Base-by-base conservation (phyloP, 2,329 filamentous ascomycete genomes). In the Exophiala phaeomuriformis region DNA sequence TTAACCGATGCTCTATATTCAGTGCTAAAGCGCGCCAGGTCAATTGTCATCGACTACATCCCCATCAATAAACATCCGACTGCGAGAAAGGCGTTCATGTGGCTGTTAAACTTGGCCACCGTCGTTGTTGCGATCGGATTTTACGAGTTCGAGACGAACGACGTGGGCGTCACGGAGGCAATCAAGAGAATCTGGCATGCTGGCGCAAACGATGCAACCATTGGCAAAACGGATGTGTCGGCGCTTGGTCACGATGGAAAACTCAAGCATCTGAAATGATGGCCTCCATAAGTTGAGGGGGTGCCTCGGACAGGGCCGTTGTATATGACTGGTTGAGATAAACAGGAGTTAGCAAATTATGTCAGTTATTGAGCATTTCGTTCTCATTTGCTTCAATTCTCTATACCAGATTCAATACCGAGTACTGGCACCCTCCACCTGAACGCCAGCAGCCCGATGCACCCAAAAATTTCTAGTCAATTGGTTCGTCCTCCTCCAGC, bases 121-220 rank as follows among this genome's bases (percentile, higher is more conserved):
- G 77, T 91, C 54, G 75, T 88, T 49, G 88, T 90, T 59, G 90
- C 87, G 47, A 79, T 95, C 61, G 90, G 90, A 53, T 79, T 97
- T 66, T 98, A 98, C 75, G 91, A 97, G 73, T 97, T 97, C 66
- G 93, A 98, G 83, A 98, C 93, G 32, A 97, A 96, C 68, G 93
- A 98, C 64, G 89, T 98, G 49, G 93, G 93, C 62, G 71, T 98
- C 56, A 95, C 90, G 5, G 91, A 95, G 78, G 85, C 84, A 32
- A 78, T 96, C 62, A 89, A 86, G 79, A 82, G 86, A 68, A 76
- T 97, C 59, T 98, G 93, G 93, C 88, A 79, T 66, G 91, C 93
- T 66, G 88, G 71, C 8, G 47, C 37, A 49, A 62, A 61, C 36
- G 57, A 59, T 52, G 56, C 55, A 5, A 59, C 58, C 2, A 56